These are phyloP conservation scores for Castanea sativa DNA, from an alignment of 306 rosid genomes.

Conservation along the genomic window DNA sequence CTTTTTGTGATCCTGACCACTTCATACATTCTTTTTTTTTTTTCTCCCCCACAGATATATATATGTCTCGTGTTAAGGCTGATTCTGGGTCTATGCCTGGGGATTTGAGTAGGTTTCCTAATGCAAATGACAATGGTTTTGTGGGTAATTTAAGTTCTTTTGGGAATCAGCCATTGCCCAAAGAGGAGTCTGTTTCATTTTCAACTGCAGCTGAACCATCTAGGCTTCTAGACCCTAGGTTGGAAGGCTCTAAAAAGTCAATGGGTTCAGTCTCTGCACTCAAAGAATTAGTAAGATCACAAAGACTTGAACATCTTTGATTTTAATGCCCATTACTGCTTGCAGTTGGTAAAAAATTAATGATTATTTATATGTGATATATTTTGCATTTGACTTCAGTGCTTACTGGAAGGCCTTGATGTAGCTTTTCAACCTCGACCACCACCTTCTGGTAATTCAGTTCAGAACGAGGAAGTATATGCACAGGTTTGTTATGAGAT, in stretches of 20 bases:
- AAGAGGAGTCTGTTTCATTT: conserved; percentile 56
- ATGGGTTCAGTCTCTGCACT: conserved; percentile 64
- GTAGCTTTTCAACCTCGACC: conserved; percentile 56
- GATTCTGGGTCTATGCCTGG: conserved; percentile 58
- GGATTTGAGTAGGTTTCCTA: conserved; percentile 54
- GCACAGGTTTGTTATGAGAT: conserved; percentile 62
- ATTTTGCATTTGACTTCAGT: conserved; percentile 53
- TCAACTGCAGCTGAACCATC: conserved; percentile 56
- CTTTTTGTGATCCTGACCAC: conserved; percentile 9
- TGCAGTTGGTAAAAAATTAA: not conserved
- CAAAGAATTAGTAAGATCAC: conserved; percentile 63
- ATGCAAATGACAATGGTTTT: conserved; percentile 54
- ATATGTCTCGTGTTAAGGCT: conserved; percentile 59
- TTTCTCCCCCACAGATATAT: conserved; percentile 50
- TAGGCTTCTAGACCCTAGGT: conserved; percentile 57
- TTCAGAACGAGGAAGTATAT: conserved; percentile 76
- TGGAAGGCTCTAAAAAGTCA: conserved; percentile 63
- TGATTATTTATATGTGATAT: conserved; percentile 16
- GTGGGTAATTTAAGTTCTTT: conserved; percentile 37
- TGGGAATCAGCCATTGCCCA: conserved; percentile 53
- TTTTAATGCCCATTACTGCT: not conserved
- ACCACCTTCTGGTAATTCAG: conserved; percentile 47
- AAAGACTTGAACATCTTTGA: not conserved
- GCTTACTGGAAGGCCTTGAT: conserved; percentile 75
- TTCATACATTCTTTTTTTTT: conserved; percentile 1